These are phyloP conservation scores for Parafenestella ontariensis DNA, from an alignment of 2,329 filamentous ascomycete genomes.

Conservation along the genomic window DNA sequence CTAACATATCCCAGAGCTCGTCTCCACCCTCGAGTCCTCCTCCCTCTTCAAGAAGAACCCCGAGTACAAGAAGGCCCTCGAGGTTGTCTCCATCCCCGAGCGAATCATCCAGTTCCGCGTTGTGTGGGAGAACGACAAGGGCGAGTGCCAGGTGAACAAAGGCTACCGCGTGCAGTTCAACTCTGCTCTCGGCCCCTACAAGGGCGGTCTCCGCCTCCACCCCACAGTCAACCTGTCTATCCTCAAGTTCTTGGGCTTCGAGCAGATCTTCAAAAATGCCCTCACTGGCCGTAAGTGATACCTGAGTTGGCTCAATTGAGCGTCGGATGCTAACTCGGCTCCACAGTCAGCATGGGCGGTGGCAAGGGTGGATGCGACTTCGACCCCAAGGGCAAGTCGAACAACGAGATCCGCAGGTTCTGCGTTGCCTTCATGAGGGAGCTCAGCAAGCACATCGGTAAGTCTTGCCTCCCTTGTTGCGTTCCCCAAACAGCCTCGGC, in stretches of 20 bases:
- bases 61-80: slow-evolving; percentile 89
- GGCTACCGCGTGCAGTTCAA: slow-evolving; percentile 99
- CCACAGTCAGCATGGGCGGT: slow-evolving; percentile 86
- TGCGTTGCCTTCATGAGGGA: slow-evolving; percentile 96
- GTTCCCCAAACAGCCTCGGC: slow-evolving; percentile 10
- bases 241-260: slow-evolving; percentile 97
- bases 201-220: slow-evolving; percentile 95
- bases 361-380: slow-evolving; percentile 98
- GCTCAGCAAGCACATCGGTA: slow-evolving; percentile 85
- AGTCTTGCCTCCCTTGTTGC: slow-evolving; percentile 17
- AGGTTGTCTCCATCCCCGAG: slow-evolving; percentile 89
- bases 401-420: slow-evolving; percentile 97
- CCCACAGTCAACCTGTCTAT: slow-evolving; percentile 79
- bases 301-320: neutral
- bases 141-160: slow-evolving; percentile 87
- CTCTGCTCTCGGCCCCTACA: slow-evolving; percentile 95
- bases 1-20: slow-evolving; percentile 72
- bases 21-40: slow-evolving; percentile 91
- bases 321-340: slow-evolving; percentile 12
- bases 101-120: slow-evolving; percentile 97
- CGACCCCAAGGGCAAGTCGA: slow-evolving; percentile 97
- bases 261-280: slow-evolving; percentile 99
- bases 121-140: slow-evolving; percentile 94
- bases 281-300: slow-evolving; percentile 79
- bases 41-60: slow-evolving; percentile 92